Evolutionary conservation across 2,329 filamentous ascomycete genomes (phyloP), one percentile per base, ranked within the genome.

Genomic region (Bretziella fagacearum): DNA sequence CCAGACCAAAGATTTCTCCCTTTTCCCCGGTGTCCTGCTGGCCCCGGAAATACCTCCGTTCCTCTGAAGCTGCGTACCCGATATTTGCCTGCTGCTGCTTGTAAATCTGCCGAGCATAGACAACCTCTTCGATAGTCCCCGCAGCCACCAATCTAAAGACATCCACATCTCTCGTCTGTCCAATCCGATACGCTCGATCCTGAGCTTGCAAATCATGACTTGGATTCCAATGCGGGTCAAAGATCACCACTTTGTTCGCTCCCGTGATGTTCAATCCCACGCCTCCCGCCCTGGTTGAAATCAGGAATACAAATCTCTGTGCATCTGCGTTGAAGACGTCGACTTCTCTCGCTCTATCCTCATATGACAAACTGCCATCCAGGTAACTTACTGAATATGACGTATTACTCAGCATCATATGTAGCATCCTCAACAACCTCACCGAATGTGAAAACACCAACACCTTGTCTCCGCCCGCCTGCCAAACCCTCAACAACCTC

Each of bases 21-120:
- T 89, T 89, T 53, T 87, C 78, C 23, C 75, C 74, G 20, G 75
- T 76, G 54, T 84, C 76, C 62, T 95, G 89, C 0, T 96, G 84
- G 33, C 91, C 91, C 54, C 81, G 86, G 66, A 98, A 98, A 61
- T 98, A 98, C 1, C 91, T 77, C 3, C 91, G 78, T 61, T 98
- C 91, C 4, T 79, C 81, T 0, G 84, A 93, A 0, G 91, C 91
- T 27, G 80, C 93, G 62, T 98, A 96, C 1, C 84, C 91, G 50
- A 98, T 96, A 57, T 95, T 96, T 22, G 91, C 89, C 63, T 96
- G 91, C 57, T 98, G 91, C 58, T 98, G 91, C 61, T 98, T 98
- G 70, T 98, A 98, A 32, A 98, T 91, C 57, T 98, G 91, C 5
- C 91, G 74, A 0, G 89, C 91, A 56, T 98, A 98, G 6, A 96